These are phyloP conservation scores for Digitaria exilis DNA, from an alignment of 202 grass and related monocot species.

Conservation along the genomic window DNA sequence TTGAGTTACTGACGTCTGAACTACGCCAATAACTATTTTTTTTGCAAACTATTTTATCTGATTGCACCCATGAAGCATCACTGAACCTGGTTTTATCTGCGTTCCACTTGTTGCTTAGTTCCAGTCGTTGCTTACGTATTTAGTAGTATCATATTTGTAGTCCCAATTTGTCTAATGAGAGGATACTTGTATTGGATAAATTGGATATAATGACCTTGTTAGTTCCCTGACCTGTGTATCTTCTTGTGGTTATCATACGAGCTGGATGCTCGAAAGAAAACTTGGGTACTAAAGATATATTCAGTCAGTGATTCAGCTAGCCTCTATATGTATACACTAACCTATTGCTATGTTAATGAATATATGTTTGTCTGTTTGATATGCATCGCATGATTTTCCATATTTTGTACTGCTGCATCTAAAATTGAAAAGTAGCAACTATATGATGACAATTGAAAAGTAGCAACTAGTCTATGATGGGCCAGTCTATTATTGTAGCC, in stretches of 20 bases:
- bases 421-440: background rate
- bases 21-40: background rate
- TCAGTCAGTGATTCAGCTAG: slow-evolving; percentile 1
- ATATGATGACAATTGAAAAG: background rate
- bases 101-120: slow-evolving; percentile 3
- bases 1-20: background rate
- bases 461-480: no score
- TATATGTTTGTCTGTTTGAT: background rate
- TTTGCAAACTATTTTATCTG: background rate
- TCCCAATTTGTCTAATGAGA: background rate
- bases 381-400: background rate
- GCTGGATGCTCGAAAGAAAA: background rate
- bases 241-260: background rate
- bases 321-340: background rate
- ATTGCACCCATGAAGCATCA: background rate
- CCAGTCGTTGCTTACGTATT: background rate
- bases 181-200: background rate
- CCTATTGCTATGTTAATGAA: background rate
- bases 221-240: background rate
- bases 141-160: background rate
- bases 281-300: background rate
- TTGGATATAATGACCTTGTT: slow-evolving; percentile 2
- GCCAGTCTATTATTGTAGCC: background rate
- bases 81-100: background rate
- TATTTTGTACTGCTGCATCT: background rate